Evolutionary conservation across 345 rosid species (phyloP), one percentile per base, ranked within the genome.

Genomic region (Cardiospermum halicacabum): DNA sequence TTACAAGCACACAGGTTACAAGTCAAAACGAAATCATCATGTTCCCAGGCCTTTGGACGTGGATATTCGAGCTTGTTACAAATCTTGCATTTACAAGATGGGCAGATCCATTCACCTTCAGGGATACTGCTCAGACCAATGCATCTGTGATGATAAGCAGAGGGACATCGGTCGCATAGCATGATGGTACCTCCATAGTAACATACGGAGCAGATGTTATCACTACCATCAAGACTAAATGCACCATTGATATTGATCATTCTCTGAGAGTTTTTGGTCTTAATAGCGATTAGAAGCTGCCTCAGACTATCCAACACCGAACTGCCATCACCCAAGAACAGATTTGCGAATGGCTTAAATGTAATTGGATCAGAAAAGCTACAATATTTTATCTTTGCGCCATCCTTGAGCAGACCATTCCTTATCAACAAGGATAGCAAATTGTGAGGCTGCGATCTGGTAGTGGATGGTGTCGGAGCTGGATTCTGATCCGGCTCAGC

Each of bases 21-120:
- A 49, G 9, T 61, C 55, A 63, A 65, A 58, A 69, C 30, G 58
- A 32, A 54, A 15, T 66, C 67, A 15, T 64, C 65, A 3, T 53
- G 57, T 7, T 10, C 16, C 3, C 45, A 21, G 53, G 51, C 10
- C 58, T 37, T 40, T 15, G 57, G n/a, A 34, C 60, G 68, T 53
- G 73, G 42, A n/a, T 60, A 21, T 54, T 66, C 58, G 51, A 66
- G 64, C 45, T 74, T 58, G 64, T 70, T 70, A 62, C 96, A 92
- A 7, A 83, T 70, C 25, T 69, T 67, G 37, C 98, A 89, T 31
- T 85, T 75, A 69, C 98, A 92, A 16, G 88, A 79, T 3, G 88
- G 87, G 49, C 98, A 92, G 68, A 86, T 84, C 96, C 98, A 89
- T 11, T 80, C 76, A 24, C 91, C 96, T 3, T 68, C 63, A 0